A percentile compares a stretch with the other conserved stretches of the same genome.
Conservation (phyloP, 805 yeast genomes). For the Nakazawaea populi region DNA sequence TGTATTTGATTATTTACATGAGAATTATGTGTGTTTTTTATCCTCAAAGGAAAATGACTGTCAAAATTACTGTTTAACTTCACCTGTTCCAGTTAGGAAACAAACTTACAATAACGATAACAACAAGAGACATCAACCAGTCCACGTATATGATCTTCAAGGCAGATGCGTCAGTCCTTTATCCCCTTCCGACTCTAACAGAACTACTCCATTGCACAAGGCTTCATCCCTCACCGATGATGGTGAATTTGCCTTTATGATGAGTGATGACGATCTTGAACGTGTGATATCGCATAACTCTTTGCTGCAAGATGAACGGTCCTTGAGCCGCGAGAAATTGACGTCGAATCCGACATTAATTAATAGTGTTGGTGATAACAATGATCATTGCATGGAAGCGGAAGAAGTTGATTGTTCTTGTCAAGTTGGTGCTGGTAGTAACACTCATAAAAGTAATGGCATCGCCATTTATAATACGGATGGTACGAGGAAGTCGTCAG, state of each 20-base stretch:
- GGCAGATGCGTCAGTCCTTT: conserved; percentile 8
- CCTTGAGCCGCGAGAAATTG: not conserved
- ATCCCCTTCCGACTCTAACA: conserved; percentile 5
- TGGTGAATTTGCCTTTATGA: conserved; percentile 7
- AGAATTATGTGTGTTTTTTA: conserved; percentile 24
- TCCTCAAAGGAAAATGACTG: not conserved
- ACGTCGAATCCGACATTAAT: not conserved
- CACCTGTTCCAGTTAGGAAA: conserved; percentile 1
- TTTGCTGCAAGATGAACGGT: not conserved
- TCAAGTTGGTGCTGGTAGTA: not conserved
- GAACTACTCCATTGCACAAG: not conserved
- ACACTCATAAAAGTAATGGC: not conserved
- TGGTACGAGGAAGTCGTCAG: not conserved
- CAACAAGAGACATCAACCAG: conserved; percentile 1
- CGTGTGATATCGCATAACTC: not conserved
- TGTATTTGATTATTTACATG: conserved; percentile 20
- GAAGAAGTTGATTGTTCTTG: no score
- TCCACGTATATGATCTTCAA: not conserved
- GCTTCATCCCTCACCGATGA: not conserved
- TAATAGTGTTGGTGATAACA: no score
- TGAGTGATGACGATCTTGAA: conserved; percentile 9
- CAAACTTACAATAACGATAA: not conserved
- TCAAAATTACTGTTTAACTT: not conserved
- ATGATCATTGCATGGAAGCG: no score
- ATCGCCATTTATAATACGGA: not conserved